phyloP scores from a whole-genome alignment of 345 rosid genomes.

The Brassica carinata region DNA sequence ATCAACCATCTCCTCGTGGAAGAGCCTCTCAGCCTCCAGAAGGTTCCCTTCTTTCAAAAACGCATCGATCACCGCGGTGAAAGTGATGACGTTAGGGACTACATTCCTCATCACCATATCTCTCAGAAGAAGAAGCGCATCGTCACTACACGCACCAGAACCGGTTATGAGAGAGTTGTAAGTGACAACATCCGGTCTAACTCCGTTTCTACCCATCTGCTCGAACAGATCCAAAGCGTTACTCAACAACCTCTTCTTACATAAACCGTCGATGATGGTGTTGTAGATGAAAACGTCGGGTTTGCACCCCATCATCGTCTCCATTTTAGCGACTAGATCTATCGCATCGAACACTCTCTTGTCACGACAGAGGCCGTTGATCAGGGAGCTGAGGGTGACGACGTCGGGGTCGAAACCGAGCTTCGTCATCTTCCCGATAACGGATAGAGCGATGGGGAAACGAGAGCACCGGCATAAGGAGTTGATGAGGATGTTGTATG shows the following conservation, averaged over 20 bases:
- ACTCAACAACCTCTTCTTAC: constrained; percentile 12
- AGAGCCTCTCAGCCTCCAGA: constrained; percentile 14
- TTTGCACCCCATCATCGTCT: constrained; percentile 5
- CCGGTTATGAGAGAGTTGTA: constrained; percentile 24
- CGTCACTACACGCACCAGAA: constrained; percentile 17
- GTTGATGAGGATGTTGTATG: constrained; percentile 32
- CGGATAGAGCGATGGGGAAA: constrained; percentile 27
- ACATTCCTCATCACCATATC: constrained; percentile 15
- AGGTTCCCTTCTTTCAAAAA: constrained; percentile 28
- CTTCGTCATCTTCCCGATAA: constrained; percentile 34
- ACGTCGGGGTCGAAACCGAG: constrained; percentile 30
- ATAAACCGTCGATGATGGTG: constrained; percentile 20
- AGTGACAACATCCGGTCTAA: constrained; percentile 25
- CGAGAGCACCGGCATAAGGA: constrained; percentile 27
- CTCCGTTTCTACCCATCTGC: constrained; percentile 6
- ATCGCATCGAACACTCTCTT: constrained; percentile 30
- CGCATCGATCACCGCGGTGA: constrained; percentile 29
- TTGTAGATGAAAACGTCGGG: constrained; percentile 31
- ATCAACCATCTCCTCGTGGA: constrained; percentile 14
- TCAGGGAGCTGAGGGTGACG: constrained; percentile 29
- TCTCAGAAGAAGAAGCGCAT: not conserved
- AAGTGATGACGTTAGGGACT: constrained; percentile 28
- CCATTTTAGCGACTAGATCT: constrained; percentile 19
- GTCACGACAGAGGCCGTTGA: constrained; percentile 29
- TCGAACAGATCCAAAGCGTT: constrained; percentile 21